phyloP scores from a whole-genome alignment of 1,139 yeast genomes.

The Saccharomyces pastorianus region DNA sequence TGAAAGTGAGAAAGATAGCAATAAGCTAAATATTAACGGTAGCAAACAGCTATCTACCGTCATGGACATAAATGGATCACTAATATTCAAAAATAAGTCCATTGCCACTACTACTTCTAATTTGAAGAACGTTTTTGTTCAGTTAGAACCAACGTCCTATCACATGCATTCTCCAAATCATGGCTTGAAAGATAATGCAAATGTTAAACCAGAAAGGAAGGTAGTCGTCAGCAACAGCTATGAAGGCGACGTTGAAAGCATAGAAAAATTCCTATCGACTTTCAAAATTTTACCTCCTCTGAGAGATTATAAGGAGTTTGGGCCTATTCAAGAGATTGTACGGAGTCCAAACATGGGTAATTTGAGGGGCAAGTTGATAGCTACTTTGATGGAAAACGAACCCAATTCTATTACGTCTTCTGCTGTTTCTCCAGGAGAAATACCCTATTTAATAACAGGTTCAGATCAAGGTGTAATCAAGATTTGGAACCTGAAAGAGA shows the following conservation, averaged over 20 bases:
- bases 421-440: slow-evolving; percentile 48
- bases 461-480: slow-evolving; percentile 64
- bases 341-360: slow-evolving; percentile 28
- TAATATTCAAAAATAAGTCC: slow-evolving; percentile 33
- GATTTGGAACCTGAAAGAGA: slow-evolving; percentile 66
- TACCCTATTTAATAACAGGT: slow-evolving; percentile 66
- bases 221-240: slow-evolving; percentile 44
- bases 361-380: slow-evolving; percentile 44
- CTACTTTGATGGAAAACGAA: slow-evolving; percentile 51
- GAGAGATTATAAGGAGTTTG: slow-evolving; percentile 65
- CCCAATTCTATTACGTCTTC: slow-evolving; percentile 46
- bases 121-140: slow-evolving; percentile 57
- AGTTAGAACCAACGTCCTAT: slow-evolving; percentile 35
- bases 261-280: slow-evolving; percentile 47
- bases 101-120: slow-evolving; percentile 50
- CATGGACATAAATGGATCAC: slow-evolving; percentile 28
- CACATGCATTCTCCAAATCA: slow-evolving; percentile 6
- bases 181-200: slow-evolving; percentile 1
- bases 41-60: slow-evolving; percentile 9
- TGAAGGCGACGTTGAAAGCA: slow-evolving; percentile 57
- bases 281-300: slow-evolving; percentile 50
- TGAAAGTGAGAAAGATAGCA: neutral
- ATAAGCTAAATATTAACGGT: neutral
- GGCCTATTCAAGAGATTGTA: slow-evolving; percentile 29
- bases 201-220: slow-evolving; percentile 5